Conservation (phyloP, 768 basidiomycete genomes). For the Psilocybe azurescens region DNA sequence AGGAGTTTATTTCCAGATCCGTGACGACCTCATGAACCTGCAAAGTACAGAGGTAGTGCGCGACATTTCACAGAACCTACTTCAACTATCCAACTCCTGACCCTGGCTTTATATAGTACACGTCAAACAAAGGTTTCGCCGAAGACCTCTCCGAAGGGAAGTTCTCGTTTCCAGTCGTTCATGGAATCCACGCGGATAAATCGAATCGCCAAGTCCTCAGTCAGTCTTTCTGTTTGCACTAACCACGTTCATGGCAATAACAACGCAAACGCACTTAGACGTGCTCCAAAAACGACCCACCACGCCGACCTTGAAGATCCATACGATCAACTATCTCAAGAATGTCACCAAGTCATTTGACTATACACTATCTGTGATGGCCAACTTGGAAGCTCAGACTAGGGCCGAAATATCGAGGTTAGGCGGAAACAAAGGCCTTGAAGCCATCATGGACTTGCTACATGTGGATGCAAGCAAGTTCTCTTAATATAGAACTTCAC, state of each 20-base stretch:
- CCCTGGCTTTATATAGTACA: constrained; percentile 58
- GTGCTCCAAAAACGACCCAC: constrained; percentile 89
- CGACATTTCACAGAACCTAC: not conserved
- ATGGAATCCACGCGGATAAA: constrained; percentile 80
- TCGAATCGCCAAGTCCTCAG: constrained; percentile 85
- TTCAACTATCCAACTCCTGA: not conserved
- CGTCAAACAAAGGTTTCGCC: constrained; percentile 84
- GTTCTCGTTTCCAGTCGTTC: constrained; percentile 95
- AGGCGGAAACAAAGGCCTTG: constrained; percentile 76
- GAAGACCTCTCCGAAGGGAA: constrained; percentile 97
- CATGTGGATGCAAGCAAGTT: constrained; percentile 38
- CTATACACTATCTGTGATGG: constrained; percentile 79
- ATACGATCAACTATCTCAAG: constrained; percentile 80
- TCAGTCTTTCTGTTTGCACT: constrained; percentile 42
- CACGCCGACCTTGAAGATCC: constrained; percentile 79
- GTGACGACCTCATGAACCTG: constrained; percentile 98
- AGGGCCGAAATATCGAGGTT: constrained; percentile 69
- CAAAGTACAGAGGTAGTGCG: constrained; percentile 77
- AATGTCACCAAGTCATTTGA: constrained; percentile 83
- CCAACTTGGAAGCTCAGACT: constrained; percentile 69
- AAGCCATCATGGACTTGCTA: constrained; percentile 60
- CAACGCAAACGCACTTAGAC: constrained; percentile 48
- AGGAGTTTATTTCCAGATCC: constrained; percentile 93
- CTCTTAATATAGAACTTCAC: not conserved
- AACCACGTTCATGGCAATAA: not conserved